Conservation (phyloP, 495 filamentous ascomycete species). For the Penicillium simplicissimum region DNA sequence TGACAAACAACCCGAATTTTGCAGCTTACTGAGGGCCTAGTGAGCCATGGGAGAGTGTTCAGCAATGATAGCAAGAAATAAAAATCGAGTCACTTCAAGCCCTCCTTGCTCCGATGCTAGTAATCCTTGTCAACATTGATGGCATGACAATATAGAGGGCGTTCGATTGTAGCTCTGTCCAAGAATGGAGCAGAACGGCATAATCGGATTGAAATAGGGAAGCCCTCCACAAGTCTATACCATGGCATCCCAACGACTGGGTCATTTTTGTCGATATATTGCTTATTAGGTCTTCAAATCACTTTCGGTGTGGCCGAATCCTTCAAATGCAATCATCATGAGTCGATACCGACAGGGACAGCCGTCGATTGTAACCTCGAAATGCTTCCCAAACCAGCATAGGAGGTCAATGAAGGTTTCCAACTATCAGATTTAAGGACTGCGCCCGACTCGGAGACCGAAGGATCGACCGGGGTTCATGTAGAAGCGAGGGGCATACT, state of each 20-base stretch:
- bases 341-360: neutral
- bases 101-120: too few species aligned
- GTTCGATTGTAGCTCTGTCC: too few species aligned
- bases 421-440: neutral
- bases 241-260: too few species aligned
- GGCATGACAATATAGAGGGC: too few species aligned
- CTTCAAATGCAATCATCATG: neutral
- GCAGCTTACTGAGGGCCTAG: too few species aligned
- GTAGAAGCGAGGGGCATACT: neutral
- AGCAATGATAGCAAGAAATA: too few species aligned
- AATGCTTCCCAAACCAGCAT: neutral
- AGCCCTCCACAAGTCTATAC: too few species aligned
- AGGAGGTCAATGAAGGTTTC: neutral
- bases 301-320: neutral
- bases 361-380: neutral
- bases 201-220: neutral
- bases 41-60: too few species aligned
- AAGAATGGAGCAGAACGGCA: neutral
- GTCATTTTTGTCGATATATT: too few species aligned
- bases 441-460: neutral
- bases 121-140: too few species aligned
- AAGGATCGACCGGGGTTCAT: neutral
- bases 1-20: too few species aligned
- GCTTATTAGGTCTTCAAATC: neutral
- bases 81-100: too few species aligned